A percentile compares a stretch with the other conserved stretches of the same genome.
Evolutionary conservation across 768 basidiomycete genomes (phyloP).

Genomic region (Boletus fagicola): DNA sequence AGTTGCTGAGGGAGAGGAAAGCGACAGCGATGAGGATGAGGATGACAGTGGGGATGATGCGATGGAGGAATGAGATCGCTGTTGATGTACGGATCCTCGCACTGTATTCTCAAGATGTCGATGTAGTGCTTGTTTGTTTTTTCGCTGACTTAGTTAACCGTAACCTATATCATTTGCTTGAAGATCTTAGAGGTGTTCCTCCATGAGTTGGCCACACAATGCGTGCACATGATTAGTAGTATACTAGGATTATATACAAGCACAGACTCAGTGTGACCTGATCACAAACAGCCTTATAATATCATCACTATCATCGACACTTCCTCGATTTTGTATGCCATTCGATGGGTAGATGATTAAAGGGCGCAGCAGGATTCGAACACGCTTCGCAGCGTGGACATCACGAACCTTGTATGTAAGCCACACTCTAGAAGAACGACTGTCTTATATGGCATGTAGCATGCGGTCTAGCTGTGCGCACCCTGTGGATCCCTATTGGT

Average conservation of each 20-base stretch:
- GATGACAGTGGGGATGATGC: conserved; percentile 36
- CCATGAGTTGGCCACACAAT: too few relatives aligned
- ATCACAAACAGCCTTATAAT: too few relatives aligned
- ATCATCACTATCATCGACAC: too few relatives aligned
- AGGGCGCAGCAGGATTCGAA: too few relatives aligned
- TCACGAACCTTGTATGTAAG: not conserved
- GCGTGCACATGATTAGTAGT: too few relatives aligned
- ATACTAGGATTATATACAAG: too few relatives aligned
- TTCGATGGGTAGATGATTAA: too few relatives aligned
- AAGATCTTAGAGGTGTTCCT: not conserved
- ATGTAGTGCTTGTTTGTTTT: not conserved
- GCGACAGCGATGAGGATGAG: conserved; percentile 65
- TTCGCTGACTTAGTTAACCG: not conserved
- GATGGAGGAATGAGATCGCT: conserved; percentile 46
- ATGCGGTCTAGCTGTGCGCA: not conserved
- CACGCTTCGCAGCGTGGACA: too few relatives aligned
- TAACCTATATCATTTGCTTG: not conserved
- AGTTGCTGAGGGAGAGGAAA: conserved; percentile 89
- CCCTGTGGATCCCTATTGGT: not conserved
- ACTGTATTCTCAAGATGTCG: conserved; percentile 1
- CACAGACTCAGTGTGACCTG: too few relatives aligned
- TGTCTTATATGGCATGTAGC: not conserved
- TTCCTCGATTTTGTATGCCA: too few relatives aligned
- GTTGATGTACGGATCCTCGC: not conserved
- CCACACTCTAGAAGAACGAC: not conserved